phyloP scores from a whole-genome alignment of 2,329 filamentous ascomycete species.

The Colletotrichum simmondsii region DNA sequence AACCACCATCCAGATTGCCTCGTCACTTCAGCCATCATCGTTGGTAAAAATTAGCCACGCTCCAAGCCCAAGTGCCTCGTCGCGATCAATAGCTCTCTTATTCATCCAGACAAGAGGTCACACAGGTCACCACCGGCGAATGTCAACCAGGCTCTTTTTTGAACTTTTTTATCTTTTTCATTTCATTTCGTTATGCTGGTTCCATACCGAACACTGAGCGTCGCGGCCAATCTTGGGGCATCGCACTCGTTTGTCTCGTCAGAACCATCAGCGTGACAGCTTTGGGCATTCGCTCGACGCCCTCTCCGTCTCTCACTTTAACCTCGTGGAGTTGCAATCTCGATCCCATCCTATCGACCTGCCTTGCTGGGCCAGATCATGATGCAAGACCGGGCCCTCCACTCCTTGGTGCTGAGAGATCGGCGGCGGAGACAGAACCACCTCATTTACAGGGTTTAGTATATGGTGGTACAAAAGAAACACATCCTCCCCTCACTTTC shows the following conservation, averaged over 20 bases:
- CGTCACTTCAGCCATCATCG: constrained; percentile 3
- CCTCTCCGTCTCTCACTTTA: constrained; percentile 74
- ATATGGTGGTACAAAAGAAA: constrained; percentile 64
- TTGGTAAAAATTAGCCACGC: constrained; percentile 17
- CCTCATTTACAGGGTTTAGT: constrained; percentile 56
- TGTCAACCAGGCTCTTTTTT: neutral
- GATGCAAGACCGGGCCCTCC: constrained; percentile 54
- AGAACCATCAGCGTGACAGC: constrained; percentile 42
- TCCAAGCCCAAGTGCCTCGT: neutral
- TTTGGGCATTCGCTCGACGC: constrained; percentile 71
- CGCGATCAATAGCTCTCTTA: neutral
- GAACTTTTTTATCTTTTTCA: constrained; percentile 26
- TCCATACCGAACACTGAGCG: constrained; percentile 26
- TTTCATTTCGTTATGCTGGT: constrained; percentile 28
- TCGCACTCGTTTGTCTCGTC: constrained; percentile 32
- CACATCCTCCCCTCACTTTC: constrained; percentile 40
- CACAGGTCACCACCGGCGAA: constrained; percentile 25
- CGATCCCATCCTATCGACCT: constrained; percentile 36
- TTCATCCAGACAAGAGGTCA: constrained; percentile 9
- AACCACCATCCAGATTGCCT: neutral
- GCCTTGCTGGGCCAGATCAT: constrained; percentile 22
- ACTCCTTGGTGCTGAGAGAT: constrained; percentile 76
- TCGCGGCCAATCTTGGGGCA: constrained; percentile 20
- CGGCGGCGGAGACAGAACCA: constrained; percentile 71
- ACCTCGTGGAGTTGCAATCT: constrained; percentile 71